Evolutionary conservation across 164 flowering plant genomes (phyloP).

Genomic region (Chloranthus sessilifolius): DNA sequence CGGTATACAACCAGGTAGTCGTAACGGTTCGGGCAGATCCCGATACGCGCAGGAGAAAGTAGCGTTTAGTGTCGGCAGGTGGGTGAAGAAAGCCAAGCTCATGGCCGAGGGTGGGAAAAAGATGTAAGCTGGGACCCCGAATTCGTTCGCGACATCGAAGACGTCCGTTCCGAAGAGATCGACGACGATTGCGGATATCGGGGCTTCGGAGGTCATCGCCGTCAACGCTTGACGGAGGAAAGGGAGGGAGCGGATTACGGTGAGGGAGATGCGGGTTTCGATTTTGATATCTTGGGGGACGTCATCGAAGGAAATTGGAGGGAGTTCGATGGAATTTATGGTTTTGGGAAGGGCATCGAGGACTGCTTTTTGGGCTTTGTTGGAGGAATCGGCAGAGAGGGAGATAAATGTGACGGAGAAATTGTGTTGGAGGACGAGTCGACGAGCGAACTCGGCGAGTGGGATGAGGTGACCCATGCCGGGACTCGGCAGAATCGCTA

Average conservation of each 20-base stretch:
- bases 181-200: constrained; percentile 26
- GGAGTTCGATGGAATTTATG: constrained; percentile 19
- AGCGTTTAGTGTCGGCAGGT: constrained; percentile 27
- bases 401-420: constrained; percentile 26
- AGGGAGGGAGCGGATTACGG: constrained; percentile 1
- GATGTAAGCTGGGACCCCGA: constrained; percentile 23
- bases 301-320: constrained; percentile 22
- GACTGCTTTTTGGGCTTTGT: constrained; percentile 14
- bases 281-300: constrained; percentile 7
- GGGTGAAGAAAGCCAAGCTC: constrained; percentile 20
- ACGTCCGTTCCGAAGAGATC: constrained; percentile 36
- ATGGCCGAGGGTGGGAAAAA: constrained; percentile 34
- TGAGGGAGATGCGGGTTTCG: constrained; percentile 5
- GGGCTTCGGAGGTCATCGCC: constrained; percentile 4
- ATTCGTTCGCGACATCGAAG: constrained; percentile 28
- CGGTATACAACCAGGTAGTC: constrained; percentile 34
- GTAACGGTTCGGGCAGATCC: constrained; percentile 24
- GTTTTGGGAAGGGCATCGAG: constrained; percentile 9
- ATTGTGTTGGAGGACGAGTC: constrained; percentile 14
- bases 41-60: constrained; percentile 20
- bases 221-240: constrained; percentile 14
- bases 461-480: constrained; percentile 53
- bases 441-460: constrained; percentile 30
- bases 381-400: constrained; percentile 17
- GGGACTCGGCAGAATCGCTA: constrained; percentile 26